Conservation (phyloP, 768 basidiomycete genomes). For the Macrocybe gigantea region DNA sequence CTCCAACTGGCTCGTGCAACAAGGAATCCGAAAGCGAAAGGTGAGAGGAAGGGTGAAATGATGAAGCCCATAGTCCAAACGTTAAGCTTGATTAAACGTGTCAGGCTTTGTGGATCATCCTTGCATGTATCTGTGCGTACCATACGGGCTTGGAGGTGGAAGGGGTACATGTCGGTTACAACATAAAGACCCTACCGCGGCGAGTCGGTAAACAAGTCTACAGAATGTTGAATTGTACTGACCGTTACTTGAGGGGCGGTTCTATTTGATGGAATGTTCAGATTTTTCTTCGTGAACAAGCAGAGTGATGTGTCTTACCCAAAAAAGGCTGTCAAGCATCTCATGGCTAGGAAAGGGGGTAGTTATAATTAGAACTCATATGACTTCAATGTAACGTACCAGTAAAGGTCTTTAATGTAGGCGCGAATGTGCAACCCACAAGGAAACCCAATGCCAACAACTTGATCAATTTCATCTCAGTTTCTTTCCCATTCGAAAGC, state of each 20-base stretch:
- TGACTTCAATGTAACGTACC: constrained; percentile 20
- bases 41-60: constrained; percentile 56
- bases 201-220: not conserved
- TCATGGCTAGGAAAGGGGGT: constrained; percentile 35
- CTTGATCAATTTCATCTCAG: constrained; percentile 18
- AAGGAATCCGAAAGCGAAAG: constrained; percentile 63
- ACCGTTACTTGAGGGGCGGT: constrained; percentile 50
- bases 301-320: constrained; percentile 23
- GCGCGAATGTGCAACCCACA: constrained; percentile 52
- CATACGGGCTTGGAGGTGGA: constrained; percentile 65
- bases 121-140: constrained; percentile 24
- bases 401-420: constrained; percentile 43
- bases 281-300: not conserved
- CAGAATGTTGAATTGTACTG: constrained; percentile 14
- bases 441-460: constrained; percentile 53
- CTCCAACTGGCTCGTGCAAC: constrained; percentile 53
- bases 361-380: not conserved
- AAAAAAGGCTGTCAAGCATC: constrained; percentile 55
- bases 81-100: constrained; percentile 31
- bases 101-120: not conserved
- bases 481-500: not conserved
- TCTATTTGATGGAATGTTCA: not conserved
- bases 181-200: constrained; percentile 45
- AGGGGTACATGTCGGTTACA: constrained; percentile 60
- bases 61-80: constrained; percentile 58